phyloP scores from a whole-genome alignment of 2,329 filamentous ascomycete species.

The Colletotrichum sp. region DNA sequence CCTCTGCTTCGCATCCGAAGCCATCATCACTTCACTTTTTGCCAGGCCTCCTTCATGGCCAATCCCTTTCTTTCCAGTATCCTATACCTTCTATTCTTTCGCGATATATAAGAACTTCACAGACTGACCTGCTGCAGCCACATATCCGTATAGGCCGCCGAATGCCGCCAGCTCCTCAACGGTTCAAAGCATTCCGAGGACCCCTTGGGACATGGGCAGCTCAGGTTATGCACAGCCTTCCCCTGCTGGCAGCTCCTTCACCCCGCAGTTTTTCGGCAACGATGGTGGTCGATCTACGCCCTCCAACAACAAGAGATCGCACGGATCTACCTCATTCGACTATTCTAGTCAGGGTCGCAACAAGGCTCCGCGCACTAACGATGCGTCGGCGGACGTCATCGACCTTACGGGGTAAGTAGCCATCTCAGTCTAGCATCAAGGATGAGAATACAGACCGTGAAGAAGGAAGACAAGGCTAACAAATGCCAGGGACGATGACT shows the following conservation, averaged over 20 bases:
- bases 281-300: not conserved
- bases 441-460: not conserved
- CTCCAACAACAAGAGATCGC: slow-evolving; percentile 11
- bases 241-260: not conserved
- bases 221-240: not conserved
- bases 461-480: slow-evolving; percentile 23
- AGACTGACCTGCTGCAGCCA: not conserved
- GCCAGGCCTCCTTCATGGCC: not conserved
- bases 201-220: not conserved
- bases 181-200: not conserved
- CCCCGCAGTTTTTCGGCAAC: not conserved
- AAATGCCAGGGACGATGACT: slow-evolving; percentile 36
- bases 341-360: not conserved
- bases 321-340: not conserved
- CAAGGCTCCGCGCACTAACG: slow-evolving; percentile 15
- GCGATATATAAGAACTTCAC: not conserved
- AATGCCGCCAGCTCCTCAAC: not conserved
- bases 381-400: slow-evolving; percentile 32
- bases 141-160: not conserved
- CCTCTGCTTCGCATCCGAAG: not conserved
- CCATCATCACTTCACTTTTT: not conserved
- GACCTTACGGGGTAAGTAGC: slow-evolving; percentile 46
- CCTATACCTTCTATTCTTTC: not conserved
- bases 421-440: not conserved
- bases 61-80: not conserved